Percentiles rank a stretch among this genome's conserved stretches.
Evolutionary conservation across 2,329 filamentous ascomycete genomes (phyloP).

Genomic region (Fragosphaeria purpurea): DNA sequence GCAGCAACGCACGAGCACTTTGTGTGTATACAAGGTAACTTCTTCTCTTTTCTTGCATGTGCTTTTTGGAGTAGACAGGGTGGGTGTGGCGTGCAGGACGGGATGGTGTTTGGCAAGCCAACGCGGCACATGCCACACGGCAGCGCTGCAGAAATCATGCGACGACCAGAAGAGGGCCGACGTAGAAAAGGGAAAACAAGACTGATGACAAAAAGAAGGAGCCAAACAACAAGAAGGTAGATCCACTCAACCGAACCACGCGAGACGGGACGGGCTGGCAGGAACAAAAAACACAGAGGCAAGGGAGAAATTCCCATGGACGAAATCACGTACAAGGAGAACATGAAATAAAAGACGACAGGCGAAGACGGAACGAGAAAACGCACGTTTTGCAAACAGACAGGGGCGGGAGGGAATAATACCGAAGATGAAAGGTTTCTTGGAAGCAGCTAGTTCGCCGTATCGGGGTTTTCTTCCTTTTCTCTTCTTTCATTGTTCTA

Average conservation of each 20-base stretch:
- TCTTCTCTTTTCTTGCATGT: neutral
- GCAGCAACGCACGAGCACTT: too few relatives aligned
- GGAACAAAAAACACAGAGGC: neutral
- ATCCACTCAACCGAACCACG: constrained; percentile 7
- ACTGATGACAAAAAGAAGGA: neutral
- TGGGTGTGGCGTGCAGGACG: too few relatives aligned
- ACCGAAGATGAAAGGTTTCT: neutral
- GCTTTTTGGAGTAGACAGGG: neutral
- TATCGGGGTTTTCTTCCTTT: neutral
- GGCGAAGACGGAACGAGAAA: neutral
- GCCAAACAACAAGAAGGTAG: neutral
- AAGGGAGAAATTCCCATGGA: neutral
- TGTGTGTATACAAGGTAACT: neutral
- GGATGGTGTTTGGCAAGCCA: neutral
- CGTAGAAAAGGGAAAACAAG: neutral
- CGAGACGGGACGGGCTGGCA: constrained; percentile 5
- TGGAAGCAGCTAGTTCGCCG: neutral
- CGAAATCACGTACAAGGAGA: constrained; percentile 1
- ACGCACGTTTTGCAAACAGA: neutral
- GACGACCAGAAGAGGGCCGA: neutral
- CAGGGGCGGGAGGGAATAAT: neutral
- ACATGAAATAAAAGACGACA: neutral
- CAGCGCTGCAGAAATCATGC: too few relatives aligned
- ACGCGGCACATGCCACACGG: neutral
- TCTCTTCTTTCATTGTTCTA: neutral